These are phyloP conservation scores for Bjerkandera adusta DNA, from an alignment of 1,284 basidiomycete genomes.

Conservation along the genomic window DNA sequence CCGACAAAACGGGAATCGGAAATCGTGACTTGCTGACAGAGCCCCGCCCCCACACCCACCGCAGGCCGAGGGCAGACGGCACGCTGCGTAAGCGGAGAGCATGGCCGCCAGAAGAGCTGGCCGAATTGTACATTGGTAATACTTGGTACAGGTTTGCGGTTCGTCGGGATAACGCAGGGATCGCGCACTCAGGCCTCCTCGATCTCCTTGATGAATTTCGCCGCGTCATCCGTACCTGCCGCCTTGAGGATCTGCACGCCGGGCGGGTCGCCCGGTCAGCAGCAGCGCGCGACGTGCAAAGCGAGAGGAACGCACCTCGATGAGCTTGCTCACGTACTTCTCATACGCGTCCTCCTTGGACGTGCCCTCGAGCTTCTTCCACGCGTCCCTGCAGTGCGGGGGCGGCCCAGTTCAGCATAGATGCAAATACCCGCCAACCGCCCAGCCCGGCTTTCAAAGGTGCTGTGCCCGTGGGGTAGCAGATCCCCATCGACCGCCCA, in stretches of 20 bases:
- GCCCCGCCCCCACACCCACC: background rate
- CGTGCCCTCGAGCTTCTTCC: slow-evolving; percentile 73
- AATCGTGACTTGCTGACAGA: too few relatives aligned
- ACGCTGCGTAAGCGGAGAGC: background rate
- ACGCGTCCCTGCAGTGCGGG: slow-evolving; percentile 72
- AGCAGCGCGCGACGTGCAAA: background rate
- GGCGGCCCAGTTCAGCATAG: too few relatives aligned
- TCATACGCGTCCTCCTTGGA: slow-evolving; percentile 68
- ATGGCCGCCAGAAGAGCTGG: too few relatives aligned
- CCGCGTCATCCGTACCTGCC: slow-evolving; percentile 50
- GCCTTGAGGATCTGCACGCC: slow-evolving; percentile 51
- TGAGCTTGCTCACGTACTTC: slow-evolving; percentile 72
- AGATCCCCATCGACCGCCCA: slow-evolving; percentile 8
- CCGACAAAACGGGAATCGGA: too few relatives aligned
- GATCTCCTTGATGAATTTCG: slow-evolving; percentile 59
- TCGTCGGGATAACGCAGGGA: background rate
- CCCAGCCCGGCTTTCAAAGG: slow-evolving; percentile 6
- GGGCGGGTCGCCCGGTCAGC: slow-evolving; percentile 1
- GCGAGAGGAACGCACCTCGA: slow-evolving; percentile 49
- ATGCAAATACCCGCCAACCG: background rate
- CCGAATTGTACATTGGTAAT: slow-evolving; percentile 11
- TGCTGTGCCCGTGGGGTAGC: background rate
- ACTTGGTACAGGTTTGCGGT: slow-evolving; percentile 1
- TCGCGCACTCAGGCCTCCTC: slow-evolving; percentile 45
- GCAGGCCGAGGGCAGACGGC: background rate